Evolutionary conservation across 495 filamentous ascomycete species (phyloP).

Genomic region (Lichenothelia convexa): DNA sequence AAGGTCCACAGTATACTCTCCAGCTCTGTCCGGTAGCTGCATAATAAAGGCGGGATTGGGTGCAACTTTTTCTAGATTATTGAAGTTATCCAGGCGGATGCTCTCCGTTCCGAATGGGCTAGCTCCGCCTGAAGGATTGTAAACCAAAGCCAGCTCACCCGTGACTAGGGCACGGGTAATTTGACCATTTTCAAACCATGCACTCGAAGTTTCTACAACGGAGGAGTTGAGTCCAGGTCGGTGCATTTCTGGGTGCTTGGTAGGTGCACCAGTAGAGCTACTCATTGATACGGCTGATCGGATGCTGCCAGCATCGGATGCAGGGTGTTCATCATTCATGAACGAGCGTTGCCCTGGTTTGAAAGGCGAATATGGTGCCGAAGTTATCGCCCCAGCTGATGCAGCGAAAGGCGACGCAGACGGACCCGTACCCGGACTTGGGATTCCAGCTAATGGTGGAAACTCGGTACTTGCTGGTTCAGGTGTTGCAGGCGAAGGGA

Average conservation of each 20-base stretch:
- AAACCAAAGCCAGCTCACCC: slow-evolving; percentile 80
- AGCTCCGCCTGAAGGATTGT: slow-evolving; percentile 41
- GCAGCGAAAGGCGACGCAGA: slow-evolving; percentile 1
- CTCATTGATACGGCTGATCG: slow-evolving; percentile 70
- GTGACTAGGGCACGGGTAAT: slow-evolving; percentile 55
- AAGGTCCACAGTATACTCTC: slow-evolving; percentile 63
- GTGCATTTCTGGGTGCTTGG: slow-evolving; percentile 68
- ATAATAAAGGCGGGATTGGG: slow-evolving; percentile 81
- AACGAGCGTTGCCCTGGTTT: slow-evolving; percentile 13
- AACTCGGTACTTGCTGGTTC: slow-evolving; percentile 1
- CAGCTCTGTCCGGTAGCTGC: slow-evolving; percentile 48
- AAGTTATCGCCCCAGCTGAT: too few species aligned
- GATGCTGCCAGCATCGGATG: slow-evolving; percentile 83
- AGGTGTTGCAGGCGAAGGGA: slow-evolving; percentile 12
- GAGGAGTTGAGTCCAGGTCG: slow-evolving; percentile 74
- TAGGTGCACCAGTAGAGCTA: slow-evolving; percentile 33
- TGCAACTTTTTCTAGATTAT: slow-evolving; percentile 79
- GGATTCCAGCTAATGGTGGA: not conserved
- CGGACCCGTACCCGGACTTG: not conserved
- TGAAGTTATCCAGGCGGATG: slow-evolving; percentile 80
- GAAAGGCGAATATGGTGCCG: slow-evolving; percentile 15
- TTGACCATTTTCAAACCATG: slow-evolving; percentile 57
- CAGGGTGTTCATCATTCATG: slow-evolving; percentile 31
- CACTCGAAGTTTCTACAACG: slow-evolving; percentile 77
- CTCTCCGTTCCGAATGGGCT: slow-evolving; percentile 34